Evolutionary conservation across 169 alveolate genomes (phyloP), one percentile per base, ranked within the genome.

Genomic region (Cryptosporidium andersoni): DNA sequence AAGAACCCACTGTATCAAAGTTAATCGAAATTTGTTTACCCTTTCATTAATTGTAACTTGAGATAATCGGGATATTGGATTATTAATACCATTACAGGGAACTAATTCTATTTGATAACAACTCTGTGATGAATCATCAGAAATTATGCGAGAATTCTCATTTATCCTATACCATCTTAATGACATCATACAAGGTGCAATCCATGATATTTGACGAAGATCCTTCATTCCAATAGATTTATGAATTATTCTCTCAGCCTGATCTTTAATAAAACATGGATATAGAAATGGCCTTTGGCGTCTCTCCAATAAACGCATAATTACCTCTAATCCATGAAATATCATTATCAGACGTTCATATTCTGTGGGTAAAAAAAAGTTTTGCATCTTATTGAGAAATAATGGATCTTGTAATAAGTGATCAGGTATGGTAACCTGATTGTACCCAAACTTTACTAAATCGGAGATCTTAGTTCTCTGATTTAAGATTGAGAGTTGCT

Each of bases 281-380:
- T 74, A 74, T 58, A 74, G 60, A 58, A 74, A 74, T 40, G 85
- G 85, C 9, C 60, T 74, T 47, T 74, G 85, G 40, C 85, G 55
- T 74, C 85, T 74, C 47, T 74, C 85, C 36, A 74, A 58, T n/a
- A 74, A 9, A 9, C 85, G 55, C 60, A 74, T 58, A 43, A 74
- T 63, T 74, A 74, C 60, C 49, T 74, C 85, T 43, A 74, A 9
- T 2, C 85, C 85, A 47, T 74, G 85, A 25, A 74, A 74, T 1
- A 74, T 43, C n/a, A 58, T 60, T 42, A 74, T 56, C 6, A 74
- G 4, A 45, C 60, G 48, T 58, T 74, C 85, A n/a, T 74, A 74
- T 74, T 74, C 60, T 25, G 55, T 52, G 0, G 85, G 45, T 34
- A 74, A 53, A 9, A 40, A 40, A 1, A 74, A 45, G 5, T 56